Base-by-base conservation (phyloP, 495 filamentous ascomycete genomes). In the Aspergillus sclerotioniger region DNA sequence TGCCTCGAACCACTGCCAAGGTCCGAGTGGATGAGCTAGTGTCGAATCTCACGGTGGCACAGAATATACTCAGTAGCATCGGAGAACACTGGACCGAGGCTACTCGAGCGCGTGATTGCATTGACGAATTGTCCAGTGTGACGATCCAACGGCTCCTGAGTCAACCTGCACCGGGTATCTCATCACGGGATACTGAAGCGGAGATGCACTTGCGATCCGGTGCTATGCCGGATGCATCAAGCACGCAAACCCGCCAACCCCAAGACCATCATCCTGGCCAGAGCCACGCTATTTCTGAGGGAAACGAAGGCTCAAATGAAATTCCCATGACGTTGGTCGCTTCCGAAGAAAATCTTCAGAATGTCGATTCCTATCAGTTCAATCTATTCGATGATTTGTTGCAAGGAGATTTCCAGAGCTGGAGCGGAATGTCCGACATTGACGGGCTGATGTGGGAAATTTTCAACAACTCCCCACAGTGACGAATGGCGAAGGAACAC, bases 21-120 rank as follows among this genome's bases (percentile, higher is more conserved):
- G 54, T 74, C 17, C 70, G 70, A n/a, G 67, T 78, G 29, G 70
- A 75, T 13, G 72, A 73, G 12, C 58, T 80, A 8, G 69, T 72
- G 3, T 59, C 65, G 3, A 70, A 75, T 47, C 63, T 73, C n/a
- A 64, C 67, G 29, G 69, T 68, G n/a, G 62, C 69, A 20, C 62
- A 71, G 52, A 75, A 72, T 33, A 71, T 80, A 16, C 70, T 80
- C 12, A 78, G 76, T 58, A 75, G 75, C 20, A 73, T 77, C 17
- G 77, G 74, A 9, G 76, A 80, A 28, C 69, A 79, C 59, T 80
- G 76, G 75, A 56, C 63, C 5, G 74, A 76, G 52, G 76, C 77
- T 10, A 71, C 71, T 48, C 54, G 74, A 33, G 75, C 74, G 1
- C 65, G 77, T 7, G 76, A 80, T 51, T 73, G 75, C 19, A 65